Conservation (phyloP, 2,329 filamentous ascomycete species). For the Leptoxyphium fumago region DNA sequence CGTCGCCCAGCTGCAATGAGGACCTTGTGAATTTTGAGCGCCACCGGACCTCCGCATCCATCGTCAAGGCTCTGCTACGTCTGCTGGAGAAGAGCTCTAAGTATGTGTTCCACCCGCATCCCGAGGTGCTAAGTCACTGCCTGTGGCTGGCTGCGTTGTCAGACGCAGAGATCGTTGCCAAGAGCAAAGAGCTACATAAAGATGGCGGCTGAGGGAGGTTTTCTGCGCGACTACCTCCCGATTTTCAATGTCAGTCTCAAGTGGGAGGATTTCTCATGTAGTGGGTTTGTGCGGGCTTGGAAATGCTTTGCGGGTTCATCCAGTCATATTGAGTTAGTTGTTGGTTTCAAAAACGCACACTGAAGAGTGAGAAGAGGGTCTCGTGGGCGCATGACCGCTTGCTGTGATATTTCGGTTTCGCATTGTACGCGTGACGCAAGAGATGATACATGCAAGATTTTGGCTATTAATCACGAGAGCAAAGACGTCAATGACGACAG, state of each 20-base stretch:
- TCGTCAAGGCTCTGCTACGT: constrained; percentile 65
- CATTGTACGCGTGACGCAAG: too few species aligned
- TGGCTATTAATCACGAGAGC: too few species aligned
- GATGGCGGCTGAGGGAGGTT: not conserved
- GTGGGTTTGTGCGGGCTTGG: too few species aligned
- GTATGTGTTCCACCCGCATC: constrained; percentile 60
- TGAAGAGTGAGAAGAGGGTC: too few species aligned
- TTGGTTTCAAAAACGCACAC: too few species aligned
- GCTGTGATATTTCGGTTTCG: too few species aligned
- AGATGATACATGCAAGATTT: too few species aligned
- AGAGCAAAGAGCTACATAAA: constrained; percentile 16
- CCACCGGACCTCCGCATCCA: constrained; percentile 58
- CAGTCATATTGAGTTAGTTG: too few species aligned
- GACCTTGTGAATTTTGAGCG: constrained; percentile 72
- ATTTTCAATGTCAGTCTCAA: not conserved
- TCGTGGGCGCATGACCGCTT: too few species aligned
- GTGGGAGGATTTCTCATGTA: too few species aligned
- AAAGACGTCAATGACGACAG: too few species aligned
- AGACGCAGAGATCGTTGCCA: constrained; percentile 52
- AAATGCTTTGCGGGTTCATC: too few species aligned
- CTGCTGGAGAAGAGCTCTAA: constrained; percentile 65
- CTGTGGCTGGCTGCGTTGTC: constrained; percentile 70
- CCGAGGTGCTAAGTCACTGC: constrained; percentile 64
- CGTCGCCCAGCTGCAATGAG: constrained; percentile 28
- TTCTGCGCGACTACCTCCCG: not conserved